phyloP scores from a whole-genome alignment of 345 rosid species.

The Hibiscus syriacus region DNA sequence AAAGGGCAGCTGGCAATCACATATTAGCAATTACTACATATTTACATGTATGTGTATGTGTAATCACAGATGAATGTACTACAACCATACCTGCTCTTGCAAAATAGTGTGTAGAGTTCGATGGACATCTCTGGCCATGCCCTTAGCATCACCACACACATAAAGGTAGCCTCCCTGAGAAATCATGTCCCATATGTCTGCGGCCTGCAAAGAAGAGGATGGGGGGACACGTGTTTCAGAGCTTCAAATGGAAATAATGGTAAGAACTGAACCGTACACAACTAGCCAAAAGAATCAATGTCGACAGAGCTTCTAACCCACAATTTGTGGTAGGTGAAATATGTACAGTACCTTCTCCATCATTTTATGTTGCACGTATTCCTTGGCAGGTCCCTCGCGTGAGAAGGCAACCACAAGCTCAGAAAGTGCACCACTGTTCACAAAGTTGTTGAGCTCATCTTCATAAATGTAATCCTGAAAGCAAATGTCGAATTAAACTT shows the following conservation, averaged over 20 bases:
- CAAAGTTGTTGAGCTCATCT: constrained; percentile 61
- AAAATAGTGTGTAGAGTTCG: constrained; percentile 61
- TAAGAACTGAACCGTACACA: not conserved
- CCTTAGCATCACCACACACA: constrained; percentile 89
- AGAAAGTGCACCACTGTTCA: constrained; percentile 70
- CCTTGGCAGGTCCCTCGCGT: constrained; percentile 89
- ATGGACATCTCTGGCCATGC: constrained; percentile 83
- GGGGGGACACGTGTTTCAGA: not conserved
- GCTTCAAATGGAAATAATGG: not conserved
- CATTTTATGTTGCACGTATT: constrained; percentile 95
- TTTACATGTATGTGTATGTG: no score
- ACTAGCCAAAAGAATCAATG: not conserved
- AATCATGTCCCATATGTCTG: constrained; percentile 71
- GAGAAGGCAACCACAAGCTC: constrained; percentile 83
- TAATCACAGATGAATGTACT: no score
- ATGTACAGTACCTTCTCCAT: constrained; percentile 49
- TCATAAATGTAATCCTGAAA: constrained; percentile 80
- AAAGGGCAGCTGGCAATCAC: not conserved
- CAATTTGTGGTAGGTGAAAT: constrained; percentile 8
- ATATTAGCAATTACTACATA: not conserved
- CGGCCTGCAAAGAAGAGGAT: constrained; percentile 53
- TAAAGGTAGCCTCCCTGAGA: constrained; percentile 62
- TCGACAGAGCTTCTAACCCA: no score
- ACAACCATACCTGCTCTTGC: constrained; percentile 41
- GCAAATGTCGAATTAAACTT: not conserved